A percentile compares a stretch with the other conserved stretches of the same genome.
phyloP scores from a whole-genome alignment of 2,329 filamentous ascomycete genomes.

The Monosporascus sp. region DNA sequence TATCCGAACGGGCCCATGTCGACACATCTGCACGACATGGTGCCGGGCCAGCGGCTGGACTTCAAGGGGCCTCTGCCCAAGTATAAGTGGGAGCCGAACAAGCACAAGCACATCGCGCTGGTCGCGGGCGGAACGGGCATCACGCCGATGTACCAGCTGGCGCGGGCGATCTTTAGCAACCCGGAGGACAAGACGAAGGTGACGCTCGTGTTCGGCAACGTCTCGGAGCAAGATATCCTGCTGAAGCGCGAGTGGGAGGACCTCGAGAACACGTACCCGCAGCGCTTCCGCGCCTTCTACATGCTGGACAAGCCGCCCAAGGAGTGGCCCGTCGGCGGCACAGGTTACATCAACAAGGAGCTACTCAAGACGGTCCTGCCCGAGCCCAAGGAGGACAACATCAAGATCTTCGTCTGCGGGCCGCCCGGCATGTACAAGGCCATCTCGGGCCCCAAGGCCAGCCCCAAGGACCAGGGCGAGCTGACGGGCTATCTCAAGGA shows the following conservation, averaged over 20 bases:
- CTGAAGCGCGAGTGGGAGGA: slow-evolving; percentile 78
- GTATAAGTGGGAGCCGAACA: slow-evolving; percentile 84
- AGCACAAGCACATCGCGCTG: slow-evolving; percentile 82
- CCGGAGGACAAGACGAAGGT: slow-evolving; percentile 96
- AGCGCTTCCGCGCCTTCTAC: slow-evolving; percentile 94
- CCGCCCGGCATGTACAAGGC: slow-evolving; percentile 92
- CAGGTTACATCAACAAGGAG: slow-evolving; percentile 83
- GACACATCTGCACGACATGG: slow-evolving; percentile 77
- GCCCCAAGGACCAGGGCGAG: slow-evolving; percentile 91
- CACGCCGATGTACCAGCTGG: slow-evolving; percentile 95
- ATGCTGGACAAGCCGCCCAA: slow-evolving; percentile 79
- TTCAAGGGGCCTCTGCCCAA: slow-evolving; percentile 96
- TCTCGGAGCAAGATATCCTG: slow-evolving; percentile 84
- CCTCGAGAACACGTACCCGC: slow-evolving; percentile 91
- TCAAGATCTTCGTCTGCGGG: slow-evolving; percentile 96
- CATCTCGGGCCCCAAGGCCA: slow-evolving; percentile 83
- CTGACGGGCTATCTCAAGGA: slow-evolving; percentile 76
- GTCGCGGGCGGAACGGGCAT: slow-evolving; percentile 96
- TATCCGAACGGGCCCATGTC: slow-evolving; percentile 93
- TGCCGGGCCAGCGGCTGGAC: slow-evolving; percentile 73
- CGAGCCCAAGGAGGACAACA: slow-evolving; percentile 83
- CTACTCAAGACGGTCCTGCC: slow-evolving; percentile 91
- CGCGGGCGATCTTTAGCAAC: slow-evolving; percentile 90
- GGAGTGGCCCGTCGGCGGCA: slow-evolving; percentile 63
- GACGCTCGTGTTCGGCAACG: slow-evolving; percentile 88